phyloP scores from a whole-genome alignment of 78 protist species.

The Chrysochromulina parva region DNA sequence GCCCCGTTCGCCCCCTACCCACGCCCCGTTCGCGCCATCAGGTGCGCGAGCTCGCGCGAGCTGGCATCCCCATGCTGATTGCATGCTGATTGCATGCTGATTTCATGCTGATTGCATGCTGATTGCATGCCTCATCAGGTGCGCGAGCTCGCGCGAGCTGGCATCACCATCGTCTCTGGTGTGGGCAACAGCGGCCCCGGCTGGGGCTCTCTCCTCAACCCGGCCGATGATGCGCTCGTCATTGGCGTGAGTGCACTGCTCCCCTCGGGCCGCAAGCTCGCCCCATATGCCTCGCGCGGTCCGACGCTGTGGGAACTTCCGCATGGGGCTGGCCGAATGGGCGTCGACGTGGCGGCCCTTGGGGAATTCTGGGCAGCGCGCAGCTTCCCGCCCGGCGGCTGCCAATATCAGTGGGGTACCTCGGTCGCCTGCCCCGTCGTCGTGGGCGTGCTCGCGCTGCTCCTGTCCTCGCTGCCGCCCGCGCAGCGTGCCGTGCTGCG shows the following conservation, averaged over 20 bases:
- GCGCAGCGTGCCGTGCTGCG: background rate
- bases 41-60: too few relatives aligned
- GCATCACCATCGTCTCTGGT: conserved; percentile 85
- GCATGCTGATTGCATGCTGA: too few relatives aligned
- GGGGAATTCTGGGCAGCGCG: background rate
- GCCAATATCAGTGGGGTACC: background rate
- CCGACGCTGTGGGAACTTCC: conserved; percentile 96
- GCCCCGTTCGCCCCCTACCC: too few relatives aligned
- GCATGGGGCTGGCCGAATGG: background rate
- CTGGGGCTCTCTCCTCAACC: conserved; percentile 93
- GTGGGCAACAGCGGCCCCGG: conserved; percentile 96
- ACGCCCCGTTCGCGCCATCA: too few relatives aligned
- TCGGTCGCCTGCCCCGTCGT: conserved; percentile 90
- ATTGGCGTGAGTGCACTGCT: conserved; percentile 90
- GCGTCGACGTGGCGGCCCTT: background rate
- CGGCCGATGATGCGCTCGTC: conserved; percentile 91
- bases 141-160: conserved; percentile 77
- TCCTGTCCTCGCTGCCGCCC: background rate
- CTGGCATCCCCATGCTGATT: too few relatives aligned
- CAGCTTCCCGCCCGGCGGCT: too few relatives aligned
- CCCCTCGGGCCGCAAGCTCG: too few relatives aligned
- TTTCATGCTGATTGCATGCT: too few relatives aligned
- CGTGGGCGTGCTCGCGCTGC: conserved; percentile 68
- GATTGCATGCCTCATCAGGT: too few relatives aligned
- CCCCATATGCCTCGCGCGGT: too few relatives aligned